Evolutionary conservation across 2,329 filamentous ascomycete genomes (phyloP).

Genomic region (Beauveria asiatica): DNA sequence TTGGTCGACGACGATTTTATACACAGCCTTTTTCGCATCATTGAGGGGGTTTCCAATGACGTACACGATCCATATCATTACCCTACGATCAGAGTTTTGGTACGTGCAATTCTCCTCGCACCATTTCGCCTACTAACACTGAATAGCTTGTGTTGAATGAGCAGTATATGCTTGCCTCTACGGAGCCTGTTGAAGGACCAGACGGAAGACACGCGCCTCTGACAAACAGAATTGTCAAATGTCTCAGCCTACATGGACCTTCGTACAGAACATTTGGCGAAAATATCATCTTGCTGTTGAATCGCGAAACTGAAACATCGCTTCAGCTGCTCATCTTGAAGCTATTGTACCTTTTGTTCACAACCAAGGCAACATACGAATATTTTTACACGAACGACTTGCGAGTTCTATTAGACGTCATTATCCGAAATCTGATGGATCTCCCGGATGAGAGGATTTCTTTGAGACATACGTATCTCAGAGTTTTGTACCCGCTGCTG

Average conservation of each 20-base stretch:
- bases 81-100: conserved; percentile 83
- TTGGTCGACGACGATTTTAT: conserved; percentile 77
- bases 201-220: conserved; percentile 39
- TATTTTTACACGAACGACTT: conserved; percentile 99
- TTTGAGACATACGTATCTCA: conserved; percentile 86
- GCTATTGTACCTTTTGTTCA: conserved; percentile 89
- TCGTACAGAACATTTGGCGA: conserved; percentile 92
- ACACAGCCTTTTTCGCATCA: conserved; percentile 72
- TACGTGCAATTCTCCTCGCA: conserved; percentile 34
- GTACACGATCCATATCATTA: conserved; percentile 92
- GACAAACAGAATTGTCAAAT: conserved; percentile 91
- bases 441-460: conserved; percentile 72
- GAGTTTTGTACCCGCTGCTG: conserved; percentile 83
- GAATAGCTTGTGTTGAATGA: conserved; percentile 85
- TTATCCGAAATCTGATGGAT: conserved; percentile 94
- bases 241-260: conserved; percentile 71
- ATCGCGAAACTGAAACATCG: conserved; percentile 89
- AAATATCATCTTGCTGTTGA: conserved; percentile 90
- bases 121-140: conserved; percentile 14
- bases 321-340: conserved; percentile 95
- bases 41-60: conserved; percentile 82
- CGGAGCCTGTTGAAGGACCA: conserved; percentile 25
- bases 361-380: conserved; percentile 82
- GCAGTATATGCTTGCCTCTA: conserved; percentile 85
- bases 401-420: conserved; percentile 86